Percentiles rank a stretch among this genome's conserved stretches.
Conservation (phyloP, 306 rosid species). For the Cucurbita ficifolia region DNA sequence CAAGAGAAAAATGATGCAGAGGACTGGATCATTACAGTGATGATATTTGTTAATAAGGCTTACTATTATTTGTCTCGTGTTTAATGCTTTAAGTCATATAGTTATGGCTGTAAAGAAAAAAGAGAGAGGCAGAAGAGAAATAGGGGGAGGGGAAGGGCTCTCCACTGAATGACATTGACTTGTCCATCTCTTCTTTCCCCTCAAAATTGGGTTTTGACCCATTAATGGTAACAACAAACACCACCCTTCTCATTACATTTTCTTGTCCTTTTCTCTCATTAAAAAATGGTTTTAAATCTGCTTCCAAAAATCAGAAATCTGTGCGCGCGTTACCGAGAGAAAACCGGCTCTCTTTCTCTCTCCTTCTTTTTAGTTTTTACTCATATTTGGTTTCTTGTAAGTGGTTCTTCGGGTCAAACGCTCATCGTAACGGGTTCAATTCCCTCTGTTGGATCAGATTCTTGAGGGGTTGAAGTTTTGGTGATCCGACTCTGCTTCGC, state of each 20-base stretch:
- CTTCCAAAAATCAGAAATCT: conserved; percentile 17
- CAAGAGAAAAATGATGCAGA: background rate
- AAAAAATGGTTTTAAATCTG: background rate
- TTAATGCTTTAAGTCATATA: background rate
- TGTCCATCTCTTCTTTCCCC: conserved; percentile 16
- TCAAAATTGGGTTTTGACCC: conserved; percentile 30
- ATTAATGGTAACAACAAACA: conserved; percentile 21
- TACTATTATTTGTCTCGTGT: background rate
- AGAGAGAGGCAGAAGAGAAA: background rate
- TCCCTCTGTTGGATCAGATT: conserved; percentile 5
- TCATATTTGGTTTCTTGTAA: conserved; percentile 7
- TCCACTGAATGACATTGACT: background rate
- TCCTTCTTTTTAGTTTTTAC: background rate
- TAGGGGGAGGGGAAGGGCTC: too few relatives aligned
- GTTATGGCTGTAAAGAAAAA: too few relatives aligned
- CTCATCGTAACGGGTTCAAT: background rate
- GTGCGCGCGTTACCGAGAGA: background rate
- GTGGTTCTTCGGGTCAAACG: conserved; percentile 28
- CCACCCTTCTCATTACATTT: conserved; percentile 21
- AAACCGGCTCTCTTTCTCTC: conserved; percentile 12
- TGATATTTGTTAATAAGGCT: conserved; percentile 1
- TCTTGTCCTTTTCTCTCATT: conserved; percentile 21
- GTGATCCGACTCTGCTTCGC: conserved; percentile 39
- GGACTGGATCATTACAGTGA: background rate
- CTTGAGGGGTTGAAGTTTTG: background rate